Evolutionary conservation across 148 eudicot genomes (phyloP), one percentile per base, ranked within the genome.

Genomic region (Camellia lanceoleosa): DNA sequence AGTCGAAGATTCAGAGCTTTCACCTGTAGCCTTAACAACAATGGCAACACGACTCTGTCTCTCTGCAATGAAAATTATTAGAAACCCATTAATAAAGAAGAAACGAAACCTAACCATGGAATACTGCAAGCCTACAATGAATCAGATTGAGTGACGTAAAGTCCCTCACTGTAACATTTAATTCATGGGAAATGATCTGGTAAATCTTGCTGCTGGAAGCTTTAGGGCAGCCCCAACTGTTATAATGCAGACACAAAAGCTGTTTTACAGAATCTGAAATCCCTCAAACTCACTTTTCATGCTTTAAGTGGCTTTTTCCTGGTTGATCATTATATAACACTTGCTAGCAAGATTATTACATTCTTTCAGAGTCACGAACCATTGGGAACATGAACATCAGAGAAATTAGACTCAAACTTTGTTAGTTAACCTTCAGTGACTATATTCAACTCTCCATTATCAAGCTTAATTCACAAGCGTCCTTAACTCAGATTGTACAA

Each of bases 1-100:
- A 72, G 91, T 69, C 12, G 97, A 92, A 55, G 97, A 82, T 77
- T 93, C 97, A 41, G 97, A 92, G 84, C 90, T 89, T 71, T 93
- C 97, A 77, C 97, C 82, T 2, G 88, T 47, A 68, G 98, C 97
- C 85, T 86, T 95, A 79, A 83, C 86, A 59, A 74, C 79, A 63
- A 87, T 67, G 4, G 86, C 73, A 71, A 81, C 66, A 68, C 86
- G 87, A 38, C 86, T 80, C 78, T 80, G 84, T 84, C 86, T 85
- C 81, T 86, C 98, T 91, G 82, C 71, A 87, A 64, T 64, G 58
- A n/a, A 80, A 13, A 58, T n/a, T 19, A 42, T 16, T 70, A 55
- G 67, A 47, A 76, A 78, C 47, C 58, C 16, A 82, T 68, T 15
- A 46, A 30, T 30, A 30, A 30, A 67, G 11, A 67, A 60, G 18